Evolutionary conservation across 768 basidiomycete species (phyloP).

Genomic region (Tylopilus vinaceipallidus): DNA sequence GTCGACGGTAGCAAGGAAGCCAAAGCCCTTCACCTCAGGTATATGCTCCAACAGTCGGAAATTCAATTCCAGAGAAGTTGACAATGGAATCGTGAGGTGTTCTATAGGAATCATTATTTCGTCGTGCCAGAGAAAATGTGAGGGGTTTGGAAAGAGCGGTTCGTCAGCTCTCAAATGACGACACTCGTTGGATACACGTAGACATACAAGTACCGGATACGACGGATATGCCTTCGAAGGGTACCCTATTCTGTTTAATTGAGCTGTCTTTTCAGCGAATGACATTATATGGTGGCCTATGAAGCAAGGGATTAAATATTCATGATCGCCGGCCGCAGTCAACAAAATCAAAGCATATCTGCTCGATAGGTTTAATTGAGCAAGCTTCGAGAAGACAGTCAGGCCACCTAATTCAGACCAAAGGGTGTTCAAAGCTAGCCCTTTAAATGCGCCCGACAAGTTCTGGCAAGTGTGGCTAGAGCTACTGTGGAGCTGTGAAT

Average conservation of each 20-base stretch:
- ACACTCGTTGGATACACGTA: background rate
- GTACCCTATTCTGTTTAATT: too few relatives aligned
- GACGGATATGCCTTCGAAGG: too few relatives aligned
- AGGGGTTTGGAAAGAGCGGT: constrained; percentile 4
- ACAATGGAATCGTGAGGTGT: background rate
- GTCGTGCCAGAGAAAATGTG: background rate
- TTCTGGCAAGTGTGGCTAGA: background rate
- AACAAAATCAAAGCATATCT: background rate
- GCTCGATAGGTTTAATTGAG: background rate
- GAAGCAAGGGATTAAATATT: too few relatives aligned
- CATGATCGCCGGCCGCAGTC: too few relatives aligned
- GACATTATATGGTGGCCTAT: too few relatives aligned
- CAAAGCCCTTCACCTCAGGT: background rate
- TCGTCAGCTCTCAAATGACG: background rate
- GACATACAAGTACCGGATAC: background rate
- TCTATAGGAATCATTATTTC: background rate
- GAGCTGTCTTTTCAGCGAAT: too few relatives aligned
- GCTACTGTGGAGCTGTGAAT: too few relatives aligned
- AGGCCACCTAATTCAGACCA: constrained; percentile 4
- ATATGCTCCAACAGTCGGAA: too few relatives aligned
- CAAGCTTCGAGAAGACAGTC: constrained; percentile 1
- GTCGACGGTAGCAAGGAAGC: background rate
- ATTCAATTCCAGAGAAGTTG: background rate
- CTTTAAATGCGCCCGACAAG: constrained; percentile 7
- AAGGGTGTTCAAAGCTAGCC: constrained; percentile 4